Evolutionary conservation across 139 green algal species (phyloP), one percentile per base, ranked within the genome.

Genomic region (Penium margaritaceum): DNA sequence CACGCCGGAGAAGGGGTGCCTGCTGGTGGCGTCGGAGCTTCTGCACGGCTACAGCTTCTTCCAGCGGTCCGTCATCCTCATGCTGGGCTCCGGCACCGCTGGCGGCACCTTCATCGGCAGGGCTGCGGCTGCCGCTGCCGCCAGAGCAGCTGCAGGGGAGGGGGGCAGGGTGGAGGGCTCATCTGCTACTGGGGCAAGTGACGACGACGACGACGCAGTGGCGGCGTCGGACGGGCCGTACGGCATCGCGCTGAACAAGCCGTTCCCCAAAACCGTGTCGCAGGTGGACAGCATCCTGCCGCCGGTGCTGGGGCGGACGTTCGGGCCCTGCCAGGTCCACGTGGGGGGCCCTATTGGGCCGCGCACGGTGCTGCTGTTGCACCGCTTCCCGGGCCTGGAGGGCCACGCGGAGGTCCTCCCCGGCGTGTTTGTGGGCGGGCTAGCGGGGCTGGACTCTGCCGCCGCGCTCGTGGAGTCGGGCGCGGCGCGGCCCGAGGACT

Each of bases 41-140:
- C 39, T 78, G 15, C 33, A 78, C 55, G 71, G 71, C 19, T 78
- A 78, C 55, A 29, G 24, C 2, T 75, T 78, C 41, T 78, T 78
- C 9, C 36, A 78, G 27, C 55, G 44, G 9, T 76, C 71, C 1
- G 71, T 78, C 43, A 63, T 78, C 17, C 71, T 78, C 14, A 17
- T 78, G 9, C 63, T 78, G 9, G 14, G n/a, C 24, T 19, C 27
- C 2, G 71, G 44, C 0, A 55, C 33, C 1, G n/a, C n/a, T n/a
- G n/a, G n/a, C n/a, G n/a, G n/a, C n/a, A n/a, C n/a, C n/a, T n/a
- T n/a, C n/a, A n/a, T n/a, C n/a, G n/a, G n/a, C n/a, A n/a, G n/a
- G n/a, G n/a, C n/a, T n/a, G n/a, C n/a, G n/a, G n/a, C n/a, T n/a
- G n/a, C n/a, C n/a, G n/a, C n/a, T n/a, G n/a, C n/a, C n/a, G n/a